Evolutionary conservation across 202 grass and related monocot species (phyloP).

Genomic region (Schoenoplectus tabernaemontani): DNA sequence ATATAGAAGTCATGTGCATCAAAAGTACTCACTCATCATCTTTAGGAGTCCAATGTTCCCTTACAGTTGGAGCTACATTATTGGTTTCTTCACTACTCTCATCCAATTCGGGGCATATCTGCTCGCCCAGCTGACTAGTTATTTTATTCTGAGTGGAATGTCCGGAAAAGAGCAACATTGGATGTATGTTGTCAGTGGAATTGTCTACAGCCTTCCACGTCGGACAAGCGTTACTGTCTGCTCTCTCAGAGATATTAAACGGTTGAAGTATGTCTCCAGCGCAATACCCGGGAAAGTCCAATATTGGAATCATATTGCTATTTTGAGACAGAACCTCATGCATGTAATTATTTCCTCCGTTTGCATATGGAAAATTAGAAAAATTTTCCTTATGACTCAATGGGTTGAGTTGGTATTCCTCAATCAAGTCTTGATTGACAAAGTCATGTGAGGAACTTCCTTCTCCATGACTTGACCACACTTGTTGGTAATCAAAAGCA

Average conservation of each 20-base stretch:
- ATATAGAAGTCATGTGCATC: not conserved
- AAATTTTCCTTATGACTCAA: not conserved
- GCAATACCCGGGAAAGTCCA: not conserved
- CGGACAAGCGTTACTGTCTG: not conserved
- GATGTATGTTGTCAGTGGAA: not conserved
- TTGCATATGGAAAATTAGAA: not conserved
- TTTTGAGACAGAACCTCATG: not conserved
- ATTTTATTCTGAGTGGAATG: not conserved
- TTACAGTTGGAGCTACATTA: not conserved
- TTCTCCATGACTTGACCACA: not conserved
- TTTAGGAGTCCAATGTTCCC: not conserved
- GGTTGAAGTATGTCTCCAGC: not conserved
- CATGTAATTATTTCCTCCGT: not conserved
- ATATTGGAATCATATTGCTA: not conserved
- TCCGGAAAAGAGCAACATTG: not conserved
- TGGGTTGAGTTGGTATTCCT: not conserved
- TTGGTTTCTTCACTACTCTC: not conserved
- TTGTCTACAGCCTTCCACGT: not conserved
- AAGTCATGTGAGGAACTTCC: not conserved
- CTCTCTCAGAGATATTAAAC: not conserved
- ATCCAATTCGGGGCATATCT: not conserved
- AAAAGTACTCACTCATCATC: slow-evolving; percentile 1
- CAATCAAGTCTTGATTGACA: not conserved
- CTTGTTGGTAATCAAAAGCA: not conserved
- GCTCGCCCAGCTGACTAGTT: not conserved